phyloP scores from a whole-genome alignment of 2,329 filamentous ascomycete species.

The Neonectria faginata region DNA sequence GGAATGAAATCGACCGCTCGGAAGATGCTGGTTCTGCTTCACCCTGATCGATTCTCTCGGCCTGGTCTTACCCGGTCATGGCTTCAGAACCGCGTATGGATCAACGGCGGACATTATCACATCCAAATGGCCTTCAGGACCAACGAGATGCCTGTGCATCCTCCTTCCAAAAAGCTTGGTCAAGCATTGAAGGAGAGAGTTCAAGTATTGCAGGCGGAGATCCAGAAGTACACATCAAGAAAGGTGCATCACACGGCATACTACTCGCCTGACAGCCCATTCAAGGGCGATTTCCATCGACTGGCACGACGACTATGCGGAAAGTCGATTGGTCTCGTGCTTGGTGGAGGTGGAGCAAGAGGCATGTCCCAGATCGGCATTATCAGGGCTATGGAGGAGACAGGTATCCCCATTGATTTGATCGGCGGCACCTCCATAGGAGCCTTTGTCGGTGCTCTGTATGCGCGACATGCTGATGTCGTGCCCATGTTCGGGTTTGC shows the following conservation, averaged over 20 bases:
- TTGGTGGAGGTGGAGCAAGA: conserved; percentile 92
- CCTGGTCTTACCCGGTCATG: conserved; percentile 89
- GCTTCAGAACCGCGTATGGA: conserved; percentile 94
- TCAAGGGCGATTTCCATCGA: conserved; percentile 96
- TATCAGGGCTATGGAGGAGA: conserved; percentile 94
- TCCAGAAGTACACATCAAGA: conserved; percentile 97
- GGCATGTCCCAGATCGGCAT: conserved; percentile 94
- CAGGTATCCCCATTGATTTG: conserved; percentile 94
- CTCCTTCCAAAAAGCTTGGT: conserved; percentile 79
- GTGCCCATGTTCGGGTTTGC: conserved; percentile 96
- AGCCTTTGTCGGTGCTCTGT: conserved; percentile 92
- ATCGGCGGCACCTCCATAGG: conserved; percentile 97
- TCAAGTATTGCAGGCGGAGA: conserved; percentile 94
- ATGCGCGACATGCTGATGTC: conserved; percentile 94
- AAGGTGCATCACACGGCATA: conserved; percentile 88
- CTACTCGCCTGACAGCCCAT: conserved; percentile 91
- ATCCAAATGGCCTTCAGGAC: conserved; percentile 93
- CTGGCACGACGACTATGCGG: conserved; percentile 90
- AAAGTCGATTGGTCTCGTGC: conserved; percentile 92
- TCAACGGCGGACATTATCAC: conserved; percentile 97
- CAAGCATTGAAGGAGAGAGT: conserved; percentile 91
- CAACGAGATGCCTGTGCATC: conserved; percentile 80
- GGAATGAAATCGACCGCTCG: conserved; percentile 97
- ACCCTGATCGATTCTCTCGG: conserved; percentile 87
- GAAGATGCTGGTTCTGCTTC: conserved; percentile 90